phyloP scores from a whole-genome alignment of 2,329 filamentous ascomycete species.

The Penicillium sp. region DNA sequence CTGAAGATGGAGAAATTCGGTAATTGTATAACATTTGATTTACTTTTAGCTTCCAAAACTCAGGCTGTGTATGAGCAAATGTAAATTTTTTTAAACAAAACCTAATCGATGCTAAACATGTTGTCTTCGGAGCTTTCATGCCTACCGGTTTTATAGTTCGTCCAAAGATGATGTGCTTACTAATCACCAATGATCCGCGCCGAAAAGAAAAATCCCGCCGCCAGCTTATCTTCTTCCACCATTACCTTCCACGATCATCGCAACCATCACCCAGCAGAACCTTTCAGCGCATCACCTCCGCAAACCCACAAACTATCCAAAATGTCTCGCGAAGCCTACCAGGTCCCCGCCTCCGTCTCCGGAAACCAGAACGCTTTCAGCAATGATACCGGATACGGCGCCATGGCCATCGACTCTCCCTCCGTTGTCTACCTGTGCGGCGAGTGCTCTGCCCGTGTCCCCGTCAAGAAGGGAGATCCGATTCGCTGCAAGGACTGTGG shows the following conservation, averaged over 20 bases:
- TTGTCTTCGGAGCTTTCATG: neutral
- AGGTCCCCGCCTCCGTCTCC: constrained; percentile 63
- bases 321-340: constrained; percentile 78
- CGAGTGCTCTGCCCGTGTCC: constrained; percentile 78
- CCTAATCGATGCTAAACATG: neutral
- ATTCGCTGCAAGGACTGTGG: constrained; percentile 92
- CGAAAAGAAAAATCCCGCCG: neutral
- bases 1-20: too few relatives aligned
- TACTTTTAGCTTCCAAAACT: too few relatives aligned
- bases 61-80: too few relatives aligned
- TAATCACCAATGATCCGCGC: neutral
- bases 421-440: constrained; percentile 74
- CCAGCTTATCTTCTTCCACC: neutral
- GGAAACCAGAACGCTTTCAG: constrained; percentile 43
- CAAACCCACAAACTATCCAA: neutral
- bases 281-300: neutral
- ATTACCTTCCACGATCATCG: neutral
- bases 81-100: neutral
- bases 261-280: neutral
- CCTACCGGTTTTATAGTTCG: neutral
- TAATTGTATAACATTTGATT: too few relatives aligned
- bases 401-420: constrained; percentile 51
- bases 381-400: constrained; percentile 38
- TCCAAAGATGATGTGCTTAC: neutral
- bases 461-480: constrained; percentile 73